Base-by-base conservation (phyloP, 371 early-diverging fungal genomes). In the Mucor mucedo region DNA sequence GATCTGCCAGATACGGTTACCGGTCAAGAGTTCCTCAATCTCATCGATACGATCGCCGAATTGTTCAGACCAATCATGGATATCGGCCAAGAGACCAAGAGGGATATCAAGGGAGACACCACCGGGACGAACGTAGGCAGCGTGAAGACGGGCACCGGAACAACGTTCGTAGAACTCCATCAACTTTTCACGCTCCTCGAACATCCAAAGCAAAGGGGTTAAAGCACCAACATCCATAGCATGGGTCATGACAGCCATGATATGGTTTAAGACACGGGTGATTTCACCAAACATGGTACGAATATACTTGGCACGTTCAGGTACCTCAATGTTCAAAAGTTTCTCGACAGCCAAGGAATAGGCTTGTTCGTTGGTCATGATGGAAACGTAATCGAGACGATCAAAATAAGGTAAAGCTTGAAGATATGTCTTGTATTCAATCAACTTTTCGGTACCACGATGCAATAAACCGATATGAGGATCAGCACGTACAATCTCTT, bases 121-220 rank as follows among this genome's bases (percentile, higher is more conserved):
- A 48, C 98, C 98, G 16, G 98, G 98, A 52, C 98, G 91, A 58
- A 98, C 94, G 69, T 97, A 98, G 55, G 96, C 96, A 40, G 97
- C 90, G 83, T 98, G 98, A 89, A 98, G 94, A 78, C 98, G 95
- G 33, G 98, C 97, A 42, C 98, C 98, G 10, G 93, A 95, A 50
- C 96, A 97, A 77, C 98, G 95, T 73, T 98, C 98, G 79, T 98
- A 98, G 75, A 95, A 97, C 83, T 98, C 98, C 93, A 98, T 96
- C 71, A 95, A 82, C 79, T 95, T 88, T 77, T 98, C 98, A 78
- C 98, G 95, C 83, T 98, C 98, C 82, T 98, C 98, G 72, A 97
- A 97, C 92, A 97, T 89, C 92, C 97, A 98, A 77, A 98, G 83
- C 85, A 98, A 95, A 60, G 98, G 98, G 14, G 98, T 96, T 76